Base-by-base conservation (phyloP, 148 eudicot genomes). In the Amaranthus palmeri region DNA sequence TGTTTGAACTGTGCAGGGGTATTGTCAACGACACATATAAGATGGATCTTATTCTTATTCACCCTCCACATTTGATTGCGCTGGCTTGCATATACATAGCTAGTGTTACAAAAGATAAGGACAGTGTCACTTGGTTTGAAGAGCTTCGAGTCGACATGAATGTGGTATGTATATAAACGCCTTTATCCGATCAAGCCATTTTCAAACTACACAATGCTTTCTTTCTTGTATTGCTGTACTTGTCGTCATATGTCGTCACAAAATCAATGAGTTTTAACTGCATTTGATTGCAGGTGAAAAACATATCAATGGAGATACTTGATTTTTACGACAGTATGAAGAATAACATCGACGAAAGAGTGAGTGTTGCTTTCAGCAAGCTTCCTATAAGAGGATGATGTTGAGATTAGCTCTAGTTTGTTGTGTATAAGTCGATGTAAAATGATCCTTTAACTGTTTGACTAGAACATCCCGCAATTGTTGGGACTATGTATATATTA, bases 131-230 rank as follows among this genome's bases (percentile, higher is more conserved):
- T 17, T 96, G 97, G 99, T 96, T 96, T 85, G 99, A 96, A 88
- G 97, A 96, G 83, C 97, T 95, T 67, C 93, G 88, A 54, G 97
- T 87, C 61, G 97, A 96, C 78, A 92, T 95, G 99, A 92, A 92
- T 74, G 89, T 86, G 84, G 99, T 96, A 83, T 71, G 86, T 78
- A 73, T 67, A 67, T 70, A 51, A 36, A 7, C 4, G 42, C 5
- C 42, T 48, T 46, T 0, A 3, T 68, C 44, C 4, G 3, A 15
- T 3, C 2, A 15, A 8, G 4, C 8, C 5, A 7, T 9, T 11
- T 12, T 12, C 9, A 61, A 61, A 4, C 10, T 13, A 61, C 14
- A 59, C 10, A 4, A 7, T 8, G 4, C 8, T 59, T 54, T 54
- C 4, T 2, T 54, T 2, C 8, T 54, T 5, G 15, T 14, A 7